Conservation (phyloP, 805 yeast genomes). For the Saccharomycopsis babjevae region DNA sequence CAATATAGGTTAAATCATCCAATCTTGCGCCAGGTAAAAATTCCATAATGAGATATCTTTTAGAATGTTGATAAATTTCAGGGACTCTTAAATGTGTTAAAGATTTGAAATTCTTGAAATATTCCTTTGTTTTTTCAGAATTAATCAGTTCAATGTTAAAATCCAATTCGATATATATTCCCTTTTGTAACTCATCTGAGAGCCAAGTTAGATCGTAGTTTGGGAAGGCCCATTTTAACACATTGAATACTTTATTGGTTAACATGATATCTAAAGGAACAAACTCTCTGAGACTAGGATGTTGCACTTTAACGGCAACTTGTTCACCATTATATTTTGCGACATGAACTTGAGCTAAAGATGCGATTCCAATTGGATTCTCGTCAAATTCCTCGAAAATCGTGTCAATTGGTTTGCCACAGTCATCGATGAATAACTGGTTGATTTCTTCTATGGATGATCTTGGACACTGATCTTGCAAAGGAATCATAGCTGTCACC, state of each 20-base stretch:
- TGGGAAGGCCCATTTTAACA: constrained; percentile 75
- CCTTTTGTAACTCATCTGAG: constrained; percentile 82
- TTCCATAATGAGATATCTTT: constrained; percentile 81
- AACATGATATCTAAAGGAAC: constrained; percentile 83
- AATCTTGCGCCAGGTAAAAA: constrained; percentile 72
- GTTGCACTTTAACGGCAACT: constrained; percentile 94
- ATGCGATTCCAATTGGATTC: constrained; percentile 87
- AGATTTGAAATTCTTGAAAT: constrained; percentile 46
- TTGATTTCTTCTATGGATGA: constrained; percentile 62
- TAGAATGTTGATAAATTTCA: constrained; percentile 49
- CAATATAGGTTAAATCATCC: constrained; percentile 62
- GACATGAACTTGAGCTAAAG: constrained; percentile 89
- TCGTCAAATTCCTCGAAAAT: constrained; percentile 57
- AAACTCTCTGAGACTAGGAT: constrained; percentile 75
- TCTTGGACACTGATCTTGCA: constrained; percentile 84
- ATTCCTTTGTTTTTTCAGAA: constrained; percentile 56
- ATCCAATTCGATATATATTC: constrained; percentile 86
- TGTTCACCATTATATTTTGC: constrained; percentile 55
- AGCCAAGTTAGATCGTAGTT: constrained; percentile 92
- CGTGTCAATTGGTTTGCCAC: constrained; percentile 50
- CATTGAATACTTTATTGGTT: constrained; percentile 63
- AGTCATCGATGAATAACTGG: constrained; percentile 56
- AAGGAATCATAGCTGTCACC: constrained; percentile 89
- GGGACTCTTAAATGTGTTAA: constrained; percentile 79
- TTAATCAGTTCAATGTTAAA: constrained; percentile 80